Evolutionary conservation across 2,329 filamentous ascomycete species (phyloP).

Genomic region (Cordyceps tenuipes): DNA sequence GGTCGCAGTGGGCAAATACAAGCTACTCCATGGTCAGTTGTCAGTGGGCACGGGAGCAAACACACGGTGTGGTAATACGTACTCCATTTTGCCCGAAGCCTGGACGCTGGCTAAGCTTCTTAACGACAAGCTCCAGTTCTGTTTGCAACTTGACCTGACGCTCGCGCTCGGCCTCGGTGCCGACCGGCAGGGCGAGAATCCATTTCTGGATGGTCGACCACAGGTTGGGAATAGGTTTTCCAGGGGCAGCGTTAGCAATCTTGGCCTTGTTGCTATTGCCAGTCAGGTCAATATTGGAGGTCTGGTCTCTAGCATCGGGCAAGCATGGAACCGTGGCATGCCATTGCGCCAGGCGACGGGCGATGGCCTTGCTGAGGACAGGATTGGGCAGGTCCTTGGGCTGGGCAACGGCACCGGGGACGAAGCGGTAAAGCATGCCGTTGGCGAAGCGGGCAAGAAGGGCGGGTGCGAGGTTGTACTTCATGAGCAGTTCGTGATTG

Average conservation of each 20-base stretch:
- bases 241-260: slow-evolving; percentile 48
- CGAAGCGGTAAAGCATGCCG: slow-evolving; percentile 89
- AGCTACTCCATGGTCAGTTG: slow-evolving; percentile 40
- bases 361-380: slow-evolving; percentile 73
- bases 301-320: slow-evolving; percentile 23
- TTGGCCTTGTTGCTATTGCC: slow-evolving; percentile 29
- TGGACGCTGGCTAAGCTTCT: slow-evolving; percentile 64
- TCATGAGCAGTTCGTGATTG: slow-evolving; percentile 80
- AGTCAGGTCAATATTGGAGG: slow-evolving; percentile 18
- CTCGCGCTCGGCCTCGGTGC: slow-evolving; percentile 58
- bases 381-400: slow-evolving; percentile 72
- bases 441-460: slow-evolving; percentile 91
- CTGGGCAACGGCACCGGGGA: slow-evolving; percentile 70
- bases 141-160: slow-evolving; percentile 61
- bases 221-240: slow-evolving; percentile 71
- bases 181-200: slow-evolving; percentile 74
- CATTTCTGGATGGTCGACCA: slow-evolving; percentile 97
- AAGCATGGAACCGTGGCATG: slow-evolving; percentile 65
- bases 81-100: slow-evolving; percentile 70
- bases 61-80: slow-evolving; percentile 26
- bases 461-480: slow-evolving; percentile 72
- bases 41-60: neutral
- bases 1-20: slow-evolving; percentile 90
- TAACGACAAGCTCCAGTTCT: slow-evolving; percentile 64
- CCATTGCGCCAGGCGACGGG: slow-evolving; percentile 82